These are phyloP conservation scores for Mucor saturninus DNA, from an alignment of 371 early-diverging fungal genomes.

Conservation along the genomic window DNA sequence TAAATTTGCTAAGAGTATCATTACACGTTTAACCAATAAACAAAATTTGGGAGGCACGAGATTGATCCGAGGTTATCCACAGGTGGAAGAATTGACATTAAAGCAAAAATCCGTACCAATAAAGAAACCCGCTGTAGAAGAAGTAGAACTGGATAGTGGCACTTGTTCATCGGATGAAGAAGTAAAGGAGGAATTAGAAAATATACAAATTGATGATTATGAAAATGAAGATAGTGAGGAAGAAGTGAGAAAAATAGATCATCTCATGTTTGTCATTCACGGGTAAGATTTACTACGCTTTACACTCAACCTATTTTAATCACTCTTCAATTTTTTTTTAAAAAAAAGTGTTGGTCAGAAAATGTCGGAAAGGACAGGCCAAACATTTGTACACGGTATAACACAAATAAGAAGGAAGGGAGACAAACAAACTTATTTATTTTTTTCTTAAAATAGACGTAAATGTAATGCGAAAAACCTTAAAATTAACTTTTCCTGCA, in stretches of 20 bases:
- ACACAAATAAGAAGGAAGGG: neutral
- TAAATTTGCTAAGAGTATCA: conserved; percentile 77
- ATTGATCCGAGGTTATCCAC: conserved; percentile 76
- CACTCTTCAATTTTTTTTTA: too few relatives aligned
- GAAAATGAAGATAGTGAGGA: conserved; percentile 57
- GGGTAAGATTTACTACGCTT: conserved; percentile 48
- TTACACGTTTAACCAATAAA: conserved; percentile 67
- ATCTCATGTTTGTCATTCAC: conserved; percentile 80
- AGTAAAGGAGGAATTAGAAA: conserved; percentile 31
- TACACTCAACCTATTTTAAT: too few relatives aligned
- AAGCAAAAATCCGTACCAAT: conserved; percentile 8
- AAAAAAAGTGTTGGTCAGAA: conserved; percentile 74
- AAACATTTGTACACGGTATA: conserved; percentile 76
- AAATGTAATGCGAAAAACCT: conserved; percentile 67
- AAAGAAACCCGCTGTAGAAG: conserved; percentile 17
- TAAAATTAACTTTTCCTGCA: conserved; percentile 58
- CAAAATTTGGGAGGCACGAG: conserved; percentile 71
- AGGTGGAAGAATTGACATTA: conserved; percentile 58
- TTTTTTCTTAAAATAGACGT: conserved; percentile 56
- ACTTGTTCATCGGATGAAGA: conserved; percentile 18
- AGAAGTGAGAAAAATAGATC: conserved; percentile 72
- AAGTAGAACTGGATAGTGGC: neutral
- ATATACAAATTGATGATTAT: conserved; percentile 54
- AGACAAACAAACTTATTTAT: neutral
- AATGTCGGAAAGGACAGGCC: conserved; percentile 71